Evolutionary conservation across 768 basidiomycete genomes (phyloP).

Genomic region (Mycena filopes): DNA sequence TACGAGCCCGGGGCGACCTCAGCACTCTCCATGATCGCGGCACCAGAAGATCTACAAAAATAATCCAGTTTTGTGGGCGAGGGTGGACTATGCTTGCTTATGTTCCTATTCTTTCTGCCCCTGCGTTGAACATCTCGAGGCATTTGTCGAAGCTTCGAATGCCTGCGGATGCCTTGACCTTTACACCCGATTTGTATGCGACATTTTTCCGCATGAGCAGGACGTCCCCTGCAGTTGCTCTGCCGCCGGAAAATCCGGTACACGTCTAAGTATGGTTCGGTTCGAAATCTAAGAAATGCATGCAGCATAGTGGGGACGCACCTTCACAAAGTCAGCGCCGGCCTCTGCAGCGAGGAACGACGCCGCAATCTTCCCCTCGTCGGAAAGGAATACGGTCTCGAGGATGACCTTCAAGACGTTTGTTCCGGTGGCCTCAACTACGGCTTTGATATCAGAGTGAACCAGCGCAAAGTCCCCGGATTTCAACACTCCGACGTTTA

Average conservation of each 20-base stretch:
- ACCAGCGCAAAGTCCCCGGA: slow-evolving; percentile 48
- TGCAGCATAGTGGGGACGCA: too few species aligned
- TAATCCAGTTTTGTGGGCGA: neutral
- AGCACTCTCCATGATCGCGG: slow-evolving; percentile 38
- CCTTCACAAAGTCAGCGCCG: slow-evolving; percentile 61
- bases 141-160: slow-evolving; percentile 59
- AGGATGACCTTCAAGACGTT: slow-evolving; percentile 65
- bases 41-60: slow-evolving; percentile 42
- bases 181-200: slow-evolving; percentile 49
- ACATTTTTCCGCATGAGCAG: slow-evolving; percentile 55
- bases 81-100: slow-evolving; percentile 40
- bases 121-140: slow-evolving; percentile 57
- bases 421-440: slow-evolving; percentile 47
- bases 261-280: slow-evolving; percentile 43
- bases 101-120: slow-evolving; percentile 66
- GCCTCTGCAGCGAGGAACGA: slow-evolving; percentile 60
- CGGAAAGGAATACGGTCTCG: slow-evolving; percentile 59
- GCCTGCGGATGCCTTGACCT: slow-evolving; percentile 64
- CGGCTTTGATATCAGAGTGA: slow-evolving; percentile 51
- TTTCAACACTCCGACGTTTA: slow-evolving; percentile 60
- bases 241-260: slow-evolving; percentile 62
- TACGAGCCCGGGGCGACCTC: slow-evolving; percentile 30
- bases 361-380: slow-evolving; percentile 57
- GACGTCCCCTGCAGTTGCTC: slow-evolving; percentile 57
- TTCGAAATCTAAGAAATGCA: too few species aligned